These are phyloP conservation scores for Oligophagozyma castellii DNA, from an alignment of 1,139 yeast genomes.

Conservation along the genomic window DNA sequence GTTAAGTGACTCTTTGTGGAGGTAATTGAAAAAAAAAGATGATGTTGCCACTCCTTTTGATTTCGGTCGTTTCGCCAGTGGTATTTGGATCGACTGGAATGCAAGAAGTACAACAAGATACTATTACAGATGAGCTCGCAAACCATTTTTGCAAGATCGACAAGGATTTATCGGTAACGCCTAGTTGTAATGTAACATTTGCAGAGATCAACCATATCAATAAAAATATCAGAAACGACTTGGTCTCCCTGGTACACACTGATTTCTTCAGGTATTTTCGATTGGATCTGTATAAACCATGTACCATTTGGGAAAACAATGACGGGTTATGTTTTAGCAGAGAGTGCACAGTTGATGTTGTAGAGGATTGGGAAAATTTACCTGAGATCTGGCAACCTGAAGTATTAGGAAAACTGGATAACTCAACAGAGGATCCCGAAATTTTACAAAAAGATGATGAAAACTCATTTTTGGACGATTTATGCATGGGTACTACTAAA, in stretches of 20 bases:
- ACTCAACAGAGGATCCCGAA: constrained; percentile 27
- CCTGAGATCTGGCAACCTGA: constrained; percentile 67
- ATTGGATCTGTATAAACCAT: constrained; percentile 70
- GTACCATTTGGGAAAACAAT: constrained; percentile 79
- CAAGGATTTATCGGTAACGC: constrained; percentile 23
- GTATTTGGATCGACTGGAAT: no score
- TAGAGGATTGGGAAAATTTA: constrained; percentile 47
- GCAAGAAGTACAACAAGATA: no score
- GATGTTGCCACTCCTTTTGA: constrained; percentile 1
- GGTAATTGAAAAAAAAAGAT: neutral
- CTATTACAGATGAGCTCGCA: no score
- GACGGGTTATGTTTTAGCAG: constrained; percentile 78
- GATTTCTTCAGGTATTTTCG: constrained; percentile 80
- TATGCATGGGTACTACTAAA: constrained; percentile 13
- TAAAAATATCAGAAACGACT: constrained; percentile 35
- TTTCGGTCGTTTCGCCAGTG: neutral
- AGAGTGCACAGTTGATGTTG: constrained; percentile 86
- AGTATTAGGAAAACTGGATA: constrained; percentile 47
- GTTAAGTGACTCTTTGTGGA: neutral
- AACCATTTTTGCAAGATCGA: constrained; percentile 24
- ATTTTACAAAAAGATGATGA: constrained; percentile 21
- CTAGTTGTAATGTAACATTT: constrained; percentile 39
- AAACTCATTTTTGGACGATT: constrained; percentile 24
- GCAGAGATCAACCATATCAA: constrained; percentile 40
- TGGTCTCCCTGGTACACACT: constrained; percentile 44